Percentiles rank a stretch among this genome's conserved stretches.
phyloP scores from a whole-genome alignment of 2,329 filamentous ascomycete genomes.

The Colletotrichum graminicola region DNA sequence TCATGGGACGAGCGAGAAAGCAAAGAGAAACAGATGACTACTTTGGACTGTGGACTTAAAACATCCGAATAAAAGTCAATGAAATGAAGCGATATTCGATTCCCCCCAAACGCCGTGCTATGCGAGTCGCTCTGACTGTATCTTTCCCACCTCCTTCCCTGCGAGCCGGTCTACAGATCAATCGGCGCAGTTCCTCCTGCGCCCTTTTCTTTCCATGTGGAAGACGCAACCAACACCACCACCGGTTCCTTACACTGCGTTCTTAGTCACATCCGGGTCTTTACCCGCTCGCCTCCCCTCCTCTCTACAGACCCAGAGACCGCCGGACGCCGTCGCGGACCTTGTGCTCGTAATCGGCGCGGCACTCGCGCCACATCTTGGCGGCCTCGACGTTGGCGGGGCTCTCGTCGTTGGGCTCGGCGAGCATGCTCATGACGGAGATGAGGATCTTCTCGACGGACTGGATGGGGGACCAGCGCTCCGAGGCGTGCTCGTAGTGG shows the following conservation, averaged over 20 bases:
- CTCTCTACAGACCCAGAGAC: slow-evolving; percentile 76
- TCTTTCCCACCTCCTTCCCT: background rate
- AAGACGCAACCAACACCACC: background rate
- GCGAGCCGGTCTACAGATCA: background rate
- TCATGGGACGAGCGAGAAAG: background rate
- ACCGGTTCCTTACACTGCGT: no score
- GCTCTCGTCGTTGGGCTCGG: slow-evolving; percentile 96
- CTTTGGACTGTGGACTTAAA: background rate
- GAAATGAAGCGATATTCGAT: slow-evolving; percentile 36
- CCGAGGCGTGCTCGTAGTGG: slow-evolving; percentile 96
- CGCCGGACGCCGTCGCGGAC: slow-evolving; percentile 86
- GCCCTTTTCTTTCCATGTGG: background rate
- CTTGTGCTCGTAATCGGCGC: slow-evolving; percentile 85
- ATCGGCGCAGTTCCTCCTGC: background rate
- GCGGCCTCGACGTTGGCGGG: slow-evolving; percentile 97
- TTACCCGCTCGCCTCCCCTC: background rate
- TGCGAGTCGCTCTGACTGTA: slow-evolving; percentile 33
- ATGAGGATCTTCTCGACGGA: slow-evolving; percentile 98
- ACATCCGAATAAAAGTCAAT: slow-evolving; percentile 25
- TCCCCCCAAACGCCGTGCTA: slow-evolving; percentile 45
- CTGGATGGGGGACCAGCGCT: slow-evolving; percentile 97
- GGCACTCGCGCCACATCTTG: slow-evolving; percentile 92
- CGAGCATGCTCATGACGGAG: slow-evolving; percentile 97
- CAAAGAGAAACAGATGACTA: background rate
- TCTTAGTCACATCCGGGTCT: background rate